A percentile compares a stretch with the other conserved stretches of the same genome.
phyloP scores from a whole-genome alignment of 352 stramenopile genomes.

The Pythium rhizo-oryzae region DNA sequence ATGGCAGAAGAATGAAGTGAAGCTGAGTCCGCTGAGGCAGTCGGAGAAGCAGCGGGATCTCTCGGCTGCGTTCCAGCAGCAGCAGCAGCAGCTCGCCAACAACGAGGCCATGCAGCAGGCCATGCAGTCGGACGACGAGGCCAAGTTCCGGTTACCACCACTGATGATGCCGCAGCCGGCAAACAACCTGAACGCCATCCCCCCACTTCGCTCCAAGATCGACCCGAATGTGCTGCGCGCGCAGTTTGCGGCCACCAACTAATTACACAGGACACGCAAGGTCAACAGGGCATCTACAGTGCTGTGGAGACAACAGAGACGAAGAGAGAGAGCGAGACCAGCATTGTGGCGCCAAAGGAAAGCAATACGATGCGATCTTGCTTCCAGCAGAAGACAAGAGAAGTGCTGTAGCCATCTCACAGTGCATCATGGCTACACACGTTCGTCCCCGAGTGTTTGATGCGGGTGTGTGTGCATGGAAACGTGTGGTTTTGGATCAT shows the following conservation, averaged over 20 bases:
- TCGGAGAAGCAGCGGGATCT: slow-evolving; percentile 35
- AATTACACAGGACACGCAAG: not conserved
- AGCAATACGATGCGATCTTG: not conserved
- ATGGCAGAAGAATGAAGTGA: slow-evolving; percentile 67
- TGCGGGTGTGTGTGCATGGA: slow-evolving; percentile 17
- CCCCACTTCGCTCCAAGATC: slow-evolving; percentile 79
- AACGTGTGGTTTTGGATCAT: slow-evolving; percentile 15
- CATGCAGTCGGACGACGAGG: slow-evolving; percentile 54
- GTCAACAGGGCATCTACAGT: not conserved
- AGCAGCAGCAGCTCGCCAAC: slow-evolving; percentile 5
- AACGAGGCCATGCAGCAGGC: slow-evolving; percentile 22
- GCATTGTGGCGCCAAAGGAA: not conserved
- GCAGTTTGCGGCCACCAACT: slow-evolving; percentile 59
- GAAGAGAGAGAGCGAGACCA: not conserved
- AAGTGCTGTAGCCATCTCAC: slow-evolving; percentile 2
- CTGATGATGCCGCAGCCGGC: slow-evolving; percentile 52
- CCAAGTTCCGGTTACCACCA: slow-evolving; percentile 57
- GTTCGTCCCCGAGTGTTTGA: slow-evolving; percentile 2
- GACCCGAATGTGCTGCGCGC: slow-evolving; percentile 64
- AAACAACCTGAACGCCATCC: slow-evolving; percentile 51
- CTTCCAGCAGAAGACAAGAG: not conserved
- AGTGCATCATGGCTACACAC: slow-evolving; percentile 3
- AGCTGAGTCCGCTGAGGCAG: slow-evolving; percentile 57
- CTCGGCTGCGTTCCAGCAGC: slow-evolving; percentile 21
- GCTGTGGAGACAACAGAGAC: not conserved